Percentiles rank a stretch among this genome's conserved stretches.
phyloP scores from a whole-genome alignment of 768 basidiomycete genomes.

The Podaxis sp. region DNA sequence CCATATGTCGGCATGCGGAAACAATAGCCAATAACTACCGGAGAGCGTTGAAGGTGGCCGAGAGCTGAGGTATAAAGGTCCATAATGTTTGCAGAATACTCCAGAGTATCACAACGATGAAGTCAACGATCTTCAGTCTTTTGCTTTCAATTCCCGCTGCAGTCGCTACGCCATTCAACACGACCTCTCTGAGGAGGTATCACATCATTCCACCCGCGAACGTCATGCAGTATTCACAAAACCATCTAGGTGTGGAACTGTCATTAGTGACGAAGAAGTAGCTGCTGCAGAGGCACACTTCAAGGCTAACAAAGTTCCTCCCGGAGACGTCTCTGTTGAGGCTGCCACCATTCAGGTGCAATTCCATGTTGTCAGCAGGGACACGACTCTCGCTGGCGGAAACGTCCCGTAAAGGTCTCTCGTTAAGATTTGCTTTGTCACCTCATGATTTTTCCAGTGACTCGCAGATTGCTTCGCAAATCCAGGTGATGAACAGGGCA shows the following conservation, averaged over 20 bases:
- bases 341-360: slow-evolving; percentile 14
- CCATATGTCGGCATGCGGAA: background rate
- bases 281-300: slow-evolving; percentile 12
- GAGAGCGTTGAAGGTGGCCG: background rate
- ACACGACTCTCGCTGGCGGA: slow-evolving; percentile 15
- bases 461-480: slow-evolving; percentile 32
- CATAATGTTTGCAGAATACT: background rate
- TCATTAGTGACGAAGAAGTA: slow-evolving; percentile 13
- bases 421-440: background rate
- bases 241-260: slow-evolving; percentile 7
- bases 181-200: background rate
- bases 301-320: slow-evolving; percentile 5
- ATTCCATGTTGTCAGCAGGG: slow-evolving; percentile 18
- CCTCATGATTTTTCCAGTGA: slow-evolving; percentile 15
- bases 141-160: background rate
- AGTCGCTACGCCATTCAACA: background rate
- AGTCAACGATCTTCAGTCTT: background rate
- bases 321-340: background rate
- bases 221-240: no score
- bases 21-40: background rate
- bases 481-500: slow-evolving; percentile 38
- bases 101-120: background rate
- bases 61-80: background rate
- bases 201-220: background rate
- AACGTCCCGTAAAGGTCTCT: slow-evolving; percentile 11